phyloP scores from a whole-genome alignment of 108 stramenopile genomes.

The Schizochytrium sp. region DNA sequence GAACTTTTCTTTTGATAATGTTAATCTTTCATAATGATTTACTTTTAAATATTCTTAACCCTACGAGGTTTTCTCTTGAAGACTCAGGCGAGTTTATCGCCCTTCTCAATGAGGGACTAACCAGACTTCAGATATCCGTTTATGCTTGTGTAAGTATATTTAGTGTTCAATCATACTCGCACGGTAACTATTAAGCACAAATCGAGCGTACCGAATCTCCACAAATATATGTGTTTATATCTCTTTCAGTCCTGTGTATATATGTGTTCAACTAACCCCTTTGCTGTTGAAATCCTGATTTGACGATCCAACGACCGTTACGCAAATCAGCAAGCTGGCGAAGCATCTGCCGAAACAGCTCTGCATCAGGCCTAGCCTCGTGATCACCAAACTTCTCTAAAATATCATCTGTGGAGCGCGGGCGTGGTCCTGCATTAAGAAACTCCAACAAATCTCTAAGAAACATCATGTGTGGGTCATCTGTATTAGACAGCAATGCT shows the following conservation, averaged over 20 bases:
- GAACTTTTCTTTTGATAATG: no score
- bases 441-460: neutral
- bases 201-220: neutral
- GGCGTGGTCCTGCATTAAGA: neutral
- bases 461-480: neutral
- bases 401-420: constrained; percentile 16
- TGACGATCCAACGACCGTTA: neutral
- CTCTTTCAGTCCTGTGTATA: no score
- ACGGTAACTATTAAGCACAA: no score
- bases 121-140: no score
- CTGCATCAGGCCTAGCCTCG: neutral
- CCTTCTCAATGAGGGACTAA: no score
- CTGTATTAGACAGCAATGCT: neutral
- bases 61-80: no score
- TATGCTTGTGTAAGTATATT: no score
- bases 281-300: neutral
- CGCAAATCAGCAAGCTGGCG: neutral
- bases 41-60: no score
- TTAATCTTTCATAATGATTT: no score
- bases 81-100: no score
- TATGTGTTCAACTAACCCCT: no score
- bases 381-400: constrained; percentile 17
- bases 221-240: neutral
- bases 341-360: constrained; percentile 33
- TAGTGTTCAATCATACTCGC: no score